Conservation (phyloP, 306 rosid genomes). For the Gastrolobium villosum region DNA sequence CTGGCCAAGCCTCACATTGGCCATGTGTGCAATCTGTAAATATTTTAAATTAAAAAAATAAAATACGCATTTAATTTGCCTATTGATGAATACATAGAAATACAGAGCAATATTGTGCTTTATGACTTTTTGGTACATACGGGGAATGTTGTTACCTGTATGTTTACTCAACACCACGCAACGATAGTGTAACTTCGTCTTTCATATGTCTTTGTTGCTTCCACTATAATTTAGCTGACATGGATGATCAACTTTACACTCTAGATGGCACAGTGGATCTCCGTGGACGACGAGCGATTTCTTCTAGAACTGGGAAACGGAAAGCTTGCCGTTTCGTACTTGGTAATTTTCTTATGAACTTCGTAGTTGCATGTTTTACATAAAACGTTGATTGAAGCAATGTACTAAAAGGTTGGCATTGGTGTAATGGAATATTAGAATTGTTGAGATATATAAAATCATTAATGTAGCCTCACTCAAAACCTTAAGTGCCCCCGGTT, state of each 20-base stretch:
- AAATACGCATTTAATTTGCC: slow-evolving; percentile 9
- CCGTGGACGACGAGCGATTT: slow-evolving; percentile 64
- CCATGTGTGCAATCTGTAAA: background rate
- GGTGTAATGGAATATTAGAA: background rate
- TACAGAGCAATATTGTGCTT: background rate
- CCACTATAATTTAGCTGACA: background rate
- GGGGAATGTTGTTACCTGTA: background rate
- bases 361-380: background rate
- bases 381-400: background rate
- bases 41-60: background rate
- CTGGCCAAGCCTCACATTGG: background rate
- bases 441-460: too few relatives aligned
- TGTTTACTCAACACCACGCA: background rate
- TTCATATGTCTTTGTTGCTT: background rate
- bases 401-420: background rate
- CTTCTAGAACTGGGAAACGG: slow-evolving; percentile 78
- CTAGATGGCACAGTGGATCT: slow-evolving; percentile 82
- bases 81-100: background rate
- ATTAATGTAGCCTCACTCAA: too few relatives aligned
- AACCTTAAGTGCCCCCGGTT: too few relatives aligned
- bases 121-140: background rate
- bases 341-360: slow-evolving; percentile 52
- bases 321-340: slow-evolving; percentile 78
- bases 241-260: slow-evolving; percentile 63
- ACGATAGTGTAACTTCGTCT: background rate